Evolutionary conservation across 1,284 basidiomycete species (phyloP).

Genomic region (Phlebopus sp.): DNA sequence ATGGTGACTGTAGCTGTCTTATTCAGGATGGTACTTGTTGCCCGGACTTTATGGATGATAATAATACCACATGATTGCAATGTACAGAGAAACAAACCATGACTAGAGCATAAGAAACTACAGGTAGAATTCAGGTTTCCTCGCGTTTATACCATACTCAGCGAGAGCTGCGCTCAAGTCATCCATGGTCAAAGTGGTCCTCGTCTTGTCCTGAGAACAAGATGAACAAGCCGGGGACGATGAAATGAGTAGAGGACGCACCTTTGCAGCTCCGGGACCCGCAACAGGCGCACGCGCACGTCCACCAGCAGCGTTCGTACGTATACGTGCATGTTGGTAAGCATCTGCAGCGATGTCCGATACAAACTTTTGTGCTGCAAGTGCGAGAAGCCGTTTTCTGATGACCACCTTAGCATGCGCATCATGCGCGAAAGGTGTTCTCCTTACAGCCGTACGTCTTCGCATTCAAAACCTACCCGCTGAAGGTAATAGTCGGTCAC

Average conservation of each 20-base stretch:
- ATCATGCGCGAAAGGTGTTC: slow-evolving; percentile 2
- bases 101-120: slow-evolving; percentile 32
- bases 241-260: slow-evolving; percentile 26
- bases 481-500: slow-evolving; percentile 98
- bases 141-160: slow-evolving; percentile 95
- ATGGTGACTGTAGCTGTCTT: not conserved
- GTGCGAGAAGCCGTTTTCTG: slow-evolving; percentile 90
- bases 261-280: slow-evolving; percentile 63
- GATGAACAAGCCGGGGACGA: slow-evolving; percentile 1
- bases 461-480: slow-evolving; percentile 93
- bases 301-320: slow-evolving; percentile 75
- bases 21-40: not conserved
- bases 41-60: not conserved
- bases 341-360: slow-evolving; percentile 97
- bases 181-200: slow-evolving; percentile 98
- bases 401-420: slow-evolving; percentile 4
- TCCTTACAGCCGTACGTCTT: slow-evolving; percentile 85
- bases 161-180: slow-evolving; percentile 89
- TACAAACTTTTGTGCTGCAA: slow-evolving; percentile 98
- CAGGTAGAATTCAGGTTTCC: slow-evolving; percentile 88
- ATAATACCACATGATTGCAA: not conserved
- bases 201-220: slow-evolving; percentile 73
- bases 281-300: slow-evolving; percentile 53
- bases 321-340: slow-evolving; percentile 95
- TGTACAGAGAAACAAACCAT: not conserved